Evolutionary conservation across 495 filamentous ascomycete species (phyloP).

Genomic region (Neurospora sp.): DNA sequence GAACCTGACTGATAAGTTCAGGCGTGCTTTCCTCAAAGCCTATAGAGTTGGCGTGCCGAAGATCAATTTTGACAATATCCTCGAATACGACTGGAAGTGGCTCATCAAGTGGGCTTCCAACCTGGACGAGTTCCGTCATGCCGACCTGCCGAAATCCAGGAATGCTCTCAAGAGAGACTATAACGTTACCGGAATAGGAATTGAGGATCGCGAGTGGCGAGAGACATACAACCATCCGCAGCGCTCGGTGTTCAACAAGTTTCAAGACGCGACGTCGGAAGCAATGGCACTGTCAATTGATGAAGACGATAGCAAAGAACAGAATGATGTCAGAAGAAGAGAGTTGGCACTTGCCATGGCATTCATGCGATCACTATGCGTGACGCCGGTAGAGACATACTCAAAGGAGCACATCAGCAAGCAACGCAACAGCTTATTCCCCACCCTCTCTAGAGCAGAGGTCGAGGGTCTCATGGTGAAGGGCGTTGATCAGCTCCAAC

Average conservation of each 20-base stretch:
- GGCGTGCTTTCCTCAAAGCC: conserved; percentile 61
- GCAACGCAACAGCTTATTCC: conserved; percentile 26
- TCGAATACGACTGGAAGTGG: conserved; percentile 64
- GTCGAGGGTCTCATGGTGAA: conserved; percentile 37
- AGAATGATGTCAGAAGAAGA: background rate
- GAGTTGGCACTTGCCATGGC: conserved; percentile 20
- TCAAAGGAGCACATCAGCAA: conserved; percentile 24
- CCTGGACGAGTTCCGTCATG: conserved; percentile 27
- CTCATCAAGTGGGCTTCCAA: conserved; percentile 60
- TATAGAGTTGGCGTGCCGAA: conserved; percentile 59
- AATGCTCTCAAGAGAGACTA: conserved; percentile 21
- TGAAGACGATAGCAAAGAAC: background rate
- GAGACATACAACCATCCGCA: conserved; percentile 34
- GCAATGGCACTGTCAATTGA: conserved; percentile 17
- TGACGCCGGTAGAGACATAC: conserved; percentile 25
- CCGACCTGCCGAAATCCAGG: conserved; percentile 28
- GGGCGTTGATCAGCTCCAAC: conserved; percentile 47
- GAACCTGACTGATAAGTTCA: conserved; percentile 66
- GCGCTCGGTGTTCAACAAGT: conserved; percentile 34
- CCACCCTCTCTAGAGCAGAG: conserved; percentile 21
- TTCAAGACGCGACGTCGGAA: conserved; percentile 32
- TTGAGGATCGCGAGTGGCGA: conserved; percentile 33
- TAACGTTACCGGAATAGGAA: conserved; percentile 18
- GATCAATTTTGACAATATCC: conserved; percentile 62
- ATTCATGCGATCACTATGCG: conserved; percentile 24